Evolutionary conservation across 345 rosid species (phyloP).

Genomic region (Salix dunnii): DNA sequence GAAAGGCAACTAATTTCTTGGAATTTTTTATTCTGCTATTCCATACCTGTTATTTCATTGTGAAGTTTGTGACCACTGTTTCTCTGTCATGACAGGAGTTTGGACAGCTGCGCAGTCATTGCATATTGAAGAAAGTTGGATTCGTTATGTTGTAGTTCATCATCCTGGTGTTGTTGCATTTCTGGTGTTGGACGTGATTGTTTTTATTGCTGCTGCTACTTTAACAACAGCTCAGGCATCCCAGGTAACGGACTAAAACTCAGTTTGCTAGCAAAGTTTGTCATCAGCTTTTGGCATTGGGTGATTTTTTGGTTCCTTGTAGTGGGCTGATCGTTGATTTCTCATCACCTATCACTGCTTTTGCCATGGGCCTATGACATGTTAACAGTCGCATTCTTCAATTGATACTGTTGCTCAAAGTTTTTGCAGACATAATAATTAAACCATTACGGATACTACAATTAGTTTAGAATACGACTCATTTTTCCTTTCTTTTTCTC

Average conservation of each 20-base stretch:
- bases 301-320: too few species aligned
- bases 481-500: not conserved
- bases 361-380: not conserved
- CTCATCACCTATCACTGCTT: not conserved
- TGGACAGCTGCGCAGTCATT: conserved; percentile 45
- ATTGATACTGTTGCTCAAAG: not conserved
- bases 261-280: not conserved
- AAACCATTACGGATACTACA: not conserved
- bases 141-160: conserved; percentile 50
- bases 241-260: conserved; percentile 47
- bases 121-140: conserved; percentile 49
- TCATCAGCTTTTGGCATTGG: too few species aligned
- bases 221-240: conserved; percentile 61
- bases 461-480: not conserved
- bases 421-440: not conserved
- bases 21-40: not conserved
- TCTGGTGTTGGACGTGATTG: conserved; percentile 49
- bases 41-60: not conserved
- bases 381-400: not conserved
- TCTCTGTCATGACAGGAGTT: conserved; percentile 49
- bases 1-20: not conserved
- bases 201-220: conserved; percentile 55
- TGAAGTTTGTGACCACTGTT: not conserved
- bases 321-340: not conserved
- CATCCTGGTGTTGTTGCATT: conserved; percentile 68